Percentiles rank a stretch among this genome's conserved stretches.
phyloP scores from a whole-genome alignment of 1,284 basidiomycete species.

The Tilletia walkeri region DNA sequence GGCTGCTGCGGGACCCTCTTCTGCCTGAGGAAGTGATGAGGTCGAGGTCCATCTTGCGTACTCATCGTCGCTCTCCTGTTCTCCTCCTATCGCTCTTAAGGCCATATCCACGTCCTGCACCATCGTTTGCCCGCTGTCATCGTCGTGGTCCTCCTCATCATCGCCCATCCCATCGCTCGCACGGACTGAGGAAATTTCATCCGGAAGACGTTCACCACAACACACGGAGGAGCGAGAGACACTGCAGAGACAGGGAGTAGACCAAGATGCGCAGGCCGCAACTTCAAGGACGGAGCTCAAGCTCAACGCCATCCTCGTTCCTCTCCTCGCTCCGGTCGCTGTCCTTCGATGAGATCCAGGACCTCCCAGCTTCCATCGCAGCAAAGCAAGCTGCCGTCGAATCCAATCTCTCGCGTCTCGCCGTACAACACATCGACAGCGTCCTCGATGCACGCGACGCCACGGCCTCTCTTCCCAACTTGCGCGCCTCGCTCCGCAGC shows the following conservation, averaged over 20 bases:
- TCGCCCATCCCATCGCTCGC: too few species aligned
- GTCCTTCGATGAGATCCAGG: conserved; percentile 2
- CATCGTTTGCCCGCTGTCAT: too few species aligned
- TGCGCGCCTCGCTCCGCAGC: neutral
- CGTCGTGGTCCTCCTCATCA: too few species aligned
- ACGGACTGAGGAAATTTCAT: too few species aligned
- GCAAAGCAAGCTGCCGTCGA: conserved; percentile 11
- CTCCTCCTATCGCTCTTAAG: neutral
- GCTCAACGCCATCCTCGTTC: neutral
- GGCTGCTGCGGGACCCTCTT: neutral
- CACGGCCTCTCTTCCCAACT: neutral
- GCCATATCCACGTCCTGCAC: too few species aligned
- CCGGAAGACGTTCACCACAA: too few species aligned
- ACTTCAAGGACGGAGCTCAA: too few species aligned
- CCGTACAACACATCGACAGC: conserved; percentile 7
- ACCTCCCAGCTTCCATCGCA: conserved; percentile 13
- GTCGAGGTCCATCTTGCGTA: conserved; percentile 9
- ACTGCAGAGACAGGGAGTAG: too few species aligned
- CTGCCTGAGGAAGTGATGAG: neutral
- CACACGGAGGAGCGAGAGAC: too few species aligned
- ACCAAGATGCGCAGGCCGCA: too few species aligned
- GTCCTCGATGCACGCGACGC: conserved; percentile 11
- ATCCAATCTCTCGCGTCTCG: conserved; percentile 4
- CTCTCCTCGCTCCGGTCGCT: conserved; percentile 3
- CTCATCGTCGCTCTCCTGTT: neutral